Conservation (phyloP, 106 monocot genomes). For the Alisma plantagoaquatica region DNA sequence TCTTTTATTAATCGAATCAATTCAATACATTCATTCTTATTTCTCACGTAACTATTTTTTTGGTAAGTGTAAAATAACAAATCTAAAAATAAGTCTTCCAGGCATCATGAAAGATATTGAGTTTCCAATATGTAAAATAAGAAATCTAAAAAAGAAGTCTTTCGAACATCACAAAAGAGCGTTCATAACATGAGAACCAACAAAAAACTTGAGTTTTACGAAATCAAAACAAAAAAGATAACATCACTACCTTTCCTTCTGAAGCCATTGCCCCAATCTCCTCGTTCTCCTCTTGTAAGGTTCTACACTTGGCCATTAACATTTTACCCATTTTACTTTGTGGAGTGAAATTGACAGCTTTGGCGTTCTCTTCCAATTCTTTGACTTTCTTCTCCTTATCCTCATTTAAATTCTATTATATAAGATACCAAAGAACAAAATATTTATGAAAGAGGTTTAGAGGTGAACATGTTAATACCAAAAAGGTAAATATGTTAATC, state of each 20-base stretch:
- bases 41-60: no score
- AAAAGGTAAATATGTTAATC: no score
- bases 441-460: no score
- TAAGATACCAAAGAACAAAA: not conserved
- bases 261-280: constrained; percentile 92
- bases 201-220: no score
- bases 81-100: not conserved
- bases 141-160: not conserved
- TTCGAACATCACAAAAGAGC: not conserved
- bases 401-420: constrained; percentile 68
- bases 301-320: constrained; percentile 96
- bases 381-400: constrained; percentile 97
- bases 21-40: no score
- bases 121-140: not conserved
- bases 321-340: constrained; percentile 81
- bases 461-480: no score
- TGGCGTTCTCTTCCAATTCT: constrained; percentile 92
- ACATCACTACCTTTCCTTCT: constrained; percentile 99
- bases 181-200: not conserved
- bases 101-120: no score
- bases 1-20: no score
- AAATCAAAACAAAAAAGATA: no score
- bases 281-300: constrained; percentile 92
- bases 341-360: constrained; percentile 86
- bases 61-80: constrained; percentile 1